phyloP scores from a whole-genome alignment of 2,329 filamentous ascomycete genomes.

The Gaeumannomyces tritici region DNA sequence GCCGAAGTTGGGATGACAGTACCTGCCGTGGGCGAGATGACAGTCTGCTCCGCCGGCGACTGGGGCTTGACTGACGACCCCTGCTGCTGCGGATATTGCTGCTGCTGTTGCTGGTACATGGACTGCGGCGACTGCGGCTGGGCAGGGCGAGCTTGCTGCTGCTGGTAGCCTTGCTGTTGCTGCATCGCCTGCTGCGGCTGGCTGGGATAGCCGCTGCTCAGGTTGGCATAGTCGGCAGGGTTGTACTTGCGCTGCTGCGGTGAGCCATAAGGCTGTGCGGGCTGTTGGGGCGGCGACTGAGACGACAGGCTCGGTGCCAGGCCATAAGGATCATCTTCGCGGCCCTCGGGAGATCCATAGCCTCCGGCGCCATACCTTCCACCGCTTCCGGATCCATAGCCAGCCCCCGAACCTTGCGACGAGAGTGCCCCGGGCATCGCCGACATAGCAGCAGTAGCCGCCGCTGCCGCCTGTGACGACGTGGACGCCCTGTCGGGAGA shows the following conservation, averaged over 20 bases:
- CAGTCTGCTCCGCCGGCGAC: conserved; percentile 22
- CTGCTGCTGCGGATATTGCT: conserved; percentile 6
- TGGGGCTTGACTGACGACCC: conserved; percentile 6
- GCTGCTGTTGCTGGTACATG: conserved; percentile 23
- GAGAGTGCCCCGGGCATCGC: conserved; percentile 44
- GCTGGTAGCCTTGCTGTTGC: conserved; percentile 21
- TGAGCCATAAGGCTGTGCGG: conserved; percentile 19
- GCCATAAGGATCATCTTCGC: conserved; percentile 23
- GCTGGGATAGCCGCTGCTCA: conserved; percentile 31
- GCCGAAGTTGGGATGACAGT: conserved; percentile 24
- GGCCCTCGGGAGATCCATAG: conserved; percentile 10
- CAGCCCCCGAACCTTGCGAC: conserved; percentile 16
- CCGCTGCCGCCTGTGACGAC: conserved; percentile 37
- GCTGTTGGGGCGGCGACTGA: conserved; percentile 14
- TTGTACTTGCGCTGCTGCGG: conserved; percentile 60
- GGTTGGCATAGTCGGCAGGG: conserved; percentile 64
- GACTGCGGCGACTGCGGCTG: conserved; percentile 16
- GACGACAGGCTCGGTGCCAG: conserved; percentile 11
- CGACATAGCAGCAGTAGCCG: conserved; percentile 46
- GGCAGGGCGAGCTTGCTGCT: conserved; percentile 11
- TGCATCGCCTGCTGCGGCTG: conserved; percentile 27
- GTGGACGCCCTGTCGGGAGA: conserved; percentile 38
- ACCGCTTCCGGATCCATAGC: conserved; percentile 15
- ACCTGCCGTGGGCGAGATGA: conserved; percentile 22
- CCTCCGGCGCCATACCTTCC: conserved; percentile 9